Percentiles rank a stretch among this genome's conserved stretches.
These are phyloP conservation scores for Cytospora piceae DNA, from an alignment of 2,329 filamentous ascomycete species.

Conservation along the genomic window DNA sequence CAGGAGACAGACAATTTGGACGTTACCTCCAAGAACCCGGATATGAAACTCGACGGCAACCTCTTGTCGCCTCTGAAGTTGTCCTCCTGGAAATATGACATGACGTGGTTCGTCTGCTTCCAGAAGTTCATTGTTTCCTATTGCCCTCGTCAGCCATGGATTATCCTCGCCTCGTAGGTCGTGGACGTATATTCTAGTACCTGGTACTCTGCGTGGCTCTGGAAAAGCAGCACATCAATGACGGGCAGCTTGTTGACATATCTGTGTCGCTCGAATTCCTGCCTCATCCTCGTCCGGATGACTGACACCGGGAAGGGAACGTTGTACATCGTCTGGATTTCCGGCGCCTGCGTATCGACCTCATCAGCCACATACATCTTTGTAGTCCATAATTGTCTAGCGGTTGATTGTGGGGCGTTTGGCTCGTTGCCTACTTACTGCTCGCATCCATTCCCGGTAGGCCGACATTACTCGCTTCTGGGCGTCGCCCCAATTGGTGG, in stretches of 20 bases:
- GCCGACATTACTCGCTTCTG: slow-evolving; percentile 82
- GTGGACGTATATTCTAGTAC: slow-evolving; percentile 51
- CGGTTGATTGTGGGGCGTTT: neutral
- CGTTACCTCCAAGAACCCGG: slow-evolving; percentile 89
- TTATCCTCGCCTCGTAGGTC: neutral
- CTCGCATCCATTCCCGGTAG: slow-evolving; percentile 95
- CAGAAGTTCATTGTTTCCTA: slow-evolving; percentile 99
- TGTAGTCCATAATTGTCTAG: neutral
- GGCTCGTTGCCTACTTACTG: slow-evolving; percentile 65
- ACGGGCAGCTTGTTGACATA: slow-evolving; percentile 88
- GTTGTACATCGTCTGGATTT: slow-evolving; percentile 97
- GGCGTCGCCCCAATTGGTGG: slow-evolving; percentile 87
- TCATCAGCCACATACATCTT: slow-evolving; percentile 9
- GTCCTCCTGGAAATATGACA: slow-evolving; percentile 95
- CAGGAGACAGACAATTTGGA: neutral
- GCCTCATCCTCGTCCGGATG: slow-evolving; percentile 89
- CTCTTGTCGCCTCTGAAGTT: slow-evolving; percentile 74
- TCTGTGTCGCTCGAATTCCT: slow-evolving; percentile 96
- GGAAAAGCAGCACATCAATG: slow-evolving; percentile 86
- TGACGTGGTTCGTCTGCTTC: slow-evolving; percentile 94
- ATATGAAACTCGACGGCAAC: slow-evolving; percentile 87
- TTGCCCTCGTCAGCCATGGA: slow-evolving; percentile 13
- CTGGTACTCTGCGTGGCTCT: slow-evolving; percentile 94
- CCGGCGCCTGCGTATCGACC: slow-evolving; percentile 70
- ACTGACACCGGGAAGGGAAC: slow-evolving; percentile 84